These are phyloP conservation scores for Parachaetomium inaequale DNA, from an alignment of 495 filamentous ascomycete genomes.

Conservation along the genomic window DNA sequence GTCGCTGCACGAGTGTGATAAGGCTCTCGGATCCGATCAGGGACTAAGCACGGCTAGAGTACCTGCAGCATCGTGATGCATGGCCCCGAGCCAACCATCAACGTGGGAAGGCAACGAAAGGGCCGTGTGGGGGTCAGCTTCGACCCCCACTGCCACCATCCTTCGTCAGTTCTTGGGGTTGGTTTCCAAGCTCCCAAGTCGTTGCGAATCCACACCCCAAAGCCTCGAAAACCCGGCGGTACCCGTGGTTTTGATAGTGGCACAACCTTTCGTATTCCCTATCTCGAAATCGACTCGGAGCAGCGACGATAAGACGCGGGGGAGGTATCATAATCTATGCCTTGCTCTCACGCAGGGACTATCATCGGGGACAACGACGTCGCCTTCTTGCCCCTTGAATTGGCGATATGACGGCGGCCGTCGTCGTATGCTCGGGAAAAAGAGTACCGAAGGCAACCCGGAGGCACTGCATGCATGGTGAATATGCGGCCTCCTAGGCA, in stretches of 20 bases:
- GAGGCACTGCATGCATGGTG: not conserved
- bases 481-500: not conserved
- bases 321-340: not conserved
- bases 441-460: not conserved
- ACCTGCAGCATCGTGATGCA: not conserved
- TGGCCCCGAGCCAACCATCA: not conserved
- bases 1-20: not conserved
- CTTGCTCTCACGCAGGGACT: too few species aligned
- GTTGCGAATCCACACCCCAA: not conserved
- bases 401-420: too few species aligned
- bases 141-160: not conserved
- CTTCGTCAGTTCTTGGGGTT: not conserved
- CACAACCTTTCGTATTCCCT: not conserved
- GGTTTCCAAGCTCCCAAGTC: not conserved
- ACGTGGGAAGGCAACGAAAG: not conserved
- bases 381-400: too few species aligned
- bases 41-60: not conserved
- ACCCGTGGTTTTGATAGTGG: not conserved
- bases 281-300: not conserved
- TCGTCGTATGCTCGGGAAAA: too few species aligned
- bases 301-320: not conserved
- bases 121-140: not conserved
- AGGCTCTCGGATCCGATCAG: not conserved
- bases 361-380: too few species aligned
- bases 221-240: slow-evolving; percentile 6